A percentile compares a stretch with the other conserved stretches of the same genome.
Evolutionary conservation across 2,329 filamentous ascomycete species (phyloP).

Genomic region (Aspergillus ibericus): DNA sequence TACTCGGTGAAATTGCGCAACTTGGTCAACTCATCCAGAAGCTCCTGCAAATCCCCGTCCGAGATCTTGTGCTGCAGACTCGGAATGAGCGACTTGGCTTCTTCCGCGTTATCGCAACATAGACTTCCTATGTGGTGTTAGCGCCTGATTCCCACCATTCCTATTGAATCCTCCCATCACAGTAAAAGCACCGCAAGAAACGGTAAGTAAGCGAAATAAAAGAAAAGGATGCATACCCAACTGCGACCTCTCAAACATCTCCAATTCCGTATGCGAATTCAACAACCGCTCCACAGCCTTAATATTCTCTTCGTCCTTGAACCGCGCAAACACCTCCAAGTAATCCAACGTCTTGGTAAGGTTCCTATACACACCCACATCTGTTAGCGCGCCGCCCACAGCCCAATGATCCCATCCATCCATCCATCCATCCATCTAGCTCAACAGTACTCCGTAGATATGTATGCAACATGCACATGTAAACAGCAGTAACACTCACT

Average conservation of each 20-base stretch:
- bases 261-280: constrained; percentile 71
- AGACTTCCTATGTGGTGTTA: constrained; percentile 68
- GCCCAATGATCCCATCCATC: not conserved
- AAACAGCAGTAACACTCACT: constrained; percentile 55
- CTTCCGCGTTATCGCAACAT: constrained; percentile 88
- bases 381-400: not conserved
- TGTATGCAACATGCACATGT: too few relatives aligned
- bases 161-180: not conserved
- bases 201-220: not conserved
- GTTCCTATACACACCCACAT: constrained; percentile 50
- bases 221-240: constrained; percentile 61
- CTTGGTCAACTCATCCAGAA: constrained; percentile 89
- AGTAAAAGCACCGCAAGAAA: not conserved
- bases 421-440: not conserved
- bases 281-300: constrained; percentile 90
- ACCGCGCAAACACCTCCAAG: constrained; percentile 89
- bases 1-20: constrained; percentile 56
- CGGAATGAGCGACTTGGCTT: constrained; percentile 94
- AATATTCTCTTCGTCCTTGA: constrained; percentile 92
- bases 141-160: constrained; percentile 4
- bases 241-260: constrained; percentile 91
- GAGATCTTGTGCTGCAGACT: constrained; percentile 84
- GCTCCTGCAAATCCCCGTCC: constrained; percentile 81
- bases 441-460: too few relatives aligned
- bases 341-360: constrained; percentile 88